Evolutionary conservation across 805 yeast species (phyloP).

Genomic region (Blastobotrys mokoenaii): DNA sequence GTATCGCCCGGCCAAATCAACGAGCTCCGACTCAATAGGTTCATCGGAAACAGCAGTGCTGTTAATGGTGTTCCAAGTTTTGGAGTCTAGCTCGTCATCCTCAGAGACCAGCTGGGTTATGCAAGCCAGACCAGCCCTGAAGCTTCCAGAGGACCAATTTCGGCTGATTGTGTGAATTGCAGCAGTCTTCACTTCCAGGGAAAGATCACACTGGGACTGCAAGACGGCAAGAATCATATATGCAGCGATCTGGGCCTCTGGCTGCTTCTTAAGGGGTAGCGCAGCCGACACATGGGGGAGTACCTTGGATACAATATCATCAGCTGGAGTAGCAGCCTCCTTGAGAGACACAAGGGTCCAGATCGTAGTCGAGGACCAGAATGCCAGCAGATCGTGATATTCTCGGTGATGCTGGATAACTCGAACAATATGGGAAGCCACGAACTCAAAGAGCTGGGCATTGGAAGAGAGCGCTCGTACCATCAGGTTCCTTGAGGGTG

Average conservation of each 20-base stretch:
- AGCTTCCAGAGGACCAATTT: conserved; percentile 32
- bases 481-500: conserved; percentile 62
- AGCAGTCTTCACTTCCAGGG: conserved; percentile 45
- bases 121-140: conserved; percentile 25
- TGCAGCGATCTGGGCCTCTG: conserved; percentile 72
- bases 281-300: conserved; percentile 29
- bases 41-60: conserved; percentile 5
- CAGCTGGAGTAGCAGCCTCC: conserved; percentile 25
- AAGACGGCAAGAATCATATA: conserved; percentile 76
- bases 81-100: conserved; percentile 7
- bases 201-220: conserved; percentile 61
- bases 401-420: conserved; percentile 46
- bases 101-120: conserved; percentile 26
- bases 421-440: conserved; percentile 46
- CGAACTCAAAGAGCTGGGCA: conserved; percentile 55
- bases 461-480: conserved; percentile 64
- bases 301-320: conserved; percentile 28
- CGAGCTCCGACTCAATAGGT: conserved; percentile 16
- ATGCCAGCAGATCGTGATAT: conserved; percentile 65
- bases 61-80: too few relatives aligned
- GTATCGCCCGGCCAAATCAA: conserved; percentile 20
- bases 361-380: conserved; percentile 66
- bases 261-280: conserved; percentile 20
- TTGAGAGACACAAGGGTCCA: conserved; percentile 60
- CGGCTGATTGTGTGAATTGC: conserved; percentile 50